These are phyloP conservation scores for Fusarium stilboides DNA, from an alignment of 2,329 filamentous ascomycete genomes.

Conservation along the genomic window DNA sequence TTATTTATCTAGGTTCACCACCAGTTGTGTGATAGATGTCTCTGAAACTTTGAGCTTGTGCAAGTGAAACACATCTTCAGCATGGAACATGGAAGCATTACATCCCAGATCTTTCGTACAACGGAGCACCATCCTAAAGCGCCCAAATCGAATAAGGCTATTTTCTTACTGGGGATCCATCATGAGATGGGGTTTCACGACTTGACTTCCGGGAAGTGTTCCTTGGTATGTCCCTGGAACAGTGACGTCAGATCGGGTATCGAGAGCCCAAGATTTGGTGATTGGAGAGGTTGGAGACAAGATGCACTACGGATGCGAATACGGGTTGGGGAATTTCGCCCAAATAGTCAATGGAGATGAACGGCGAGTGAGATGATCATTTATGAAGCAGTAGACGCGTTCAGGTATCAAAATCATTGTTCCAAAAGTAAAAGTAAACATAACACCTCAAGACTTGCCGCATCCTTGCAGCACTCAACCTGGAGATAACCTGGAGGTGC, in stretches of 20 bases:
- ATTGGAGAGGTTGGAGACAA: constrained; percentile 7
- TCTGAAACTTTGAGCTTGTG: constrained; percentile 6
- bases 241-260: constrained; percentile 38
- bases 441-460: background rate
- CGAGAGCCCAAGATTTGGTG: constrained; percentile 14
- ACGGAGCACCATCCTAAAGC: background rate
- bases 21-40: background rate
- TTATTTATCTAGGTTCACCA: no score
- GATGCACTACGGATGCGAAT: constrained; percentile 3
- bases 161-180: background rate
- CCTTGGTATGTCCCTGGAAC: constrained; percentile 18
- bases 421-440: background rate
- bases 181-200: constrained; percentile 25
- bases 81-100: background rate
- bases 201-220: constrained; percentile 11
- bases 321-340: constrained; percentile 3
- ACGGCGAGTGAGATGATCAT: no score
- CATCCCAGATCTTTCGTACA: background rate
- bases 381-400: background rate
- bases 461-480: constrained; percentile 15
- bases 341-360: background rate
- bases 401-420: background rate
- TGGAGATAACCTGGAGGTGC: constrained; percentile 13
- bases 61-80: background rate
- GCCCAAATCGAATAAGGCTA: constrained; percentile 9